Conservation (phyloP, 148 eudicot species). For the Nepenthes gracilis region DNA sequence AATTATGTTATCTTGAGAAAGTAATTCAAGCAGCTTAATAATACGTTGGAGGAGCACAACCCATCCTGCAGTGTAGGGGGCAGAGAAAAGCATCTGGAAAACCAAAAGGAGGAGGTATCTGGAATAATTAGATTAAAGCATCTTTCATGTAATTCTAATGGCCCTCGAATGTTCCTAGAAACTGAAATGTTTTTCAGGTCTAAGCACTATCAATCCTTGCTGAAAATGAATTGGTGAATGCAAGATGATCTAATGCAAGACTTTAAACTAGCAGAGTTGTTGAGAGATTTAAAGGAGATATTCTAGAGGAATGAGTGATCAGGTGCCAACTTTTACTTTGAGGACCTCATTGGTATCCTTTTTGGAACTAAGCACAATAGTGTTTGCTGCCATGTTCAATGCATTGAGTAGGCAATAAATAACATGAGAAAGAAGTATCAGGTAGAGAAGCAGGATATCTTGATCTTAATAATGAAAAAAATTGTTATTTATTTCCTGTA, state of each 20-base stretch:
- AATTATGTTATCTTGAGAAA: conserved; percentile 36
- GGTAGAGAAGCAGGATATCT: conserved; percentile 60
- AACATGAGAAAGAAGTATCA: conserved; percentile 84
- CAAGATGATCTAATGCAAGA: conserved; percentile 81
- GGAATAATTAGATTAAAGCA: conserved; percentile 3
- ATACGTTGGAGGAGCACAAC: conserved; percentile 52
- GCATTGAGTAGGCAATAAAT: conserved; percentile 69
- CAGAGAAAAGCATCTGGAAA: conserved; percentile 48
- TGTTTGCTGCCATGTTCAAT: conserved; percentile 8
- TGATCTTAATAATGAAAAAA: conserved; percentile 86
- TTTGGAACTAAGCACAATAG: neutral
- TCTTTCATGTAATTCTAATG: neutral
- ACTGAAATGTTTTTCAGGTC: conserved; percentile 30
- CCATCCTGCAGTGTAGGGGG: conserved; percentile 33
- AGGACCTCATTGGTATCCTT: neutral
- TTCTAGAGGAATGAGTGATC: conserved; percentile 78
- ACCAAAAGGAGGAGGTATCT: no score
- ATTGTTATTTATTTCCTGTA: conserved; percentile 12
- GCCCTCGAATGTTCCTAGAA: conserved; percentile 1
- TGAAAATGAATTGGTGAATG: conserved; percentile 64
- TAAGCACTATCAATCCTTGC: conserved; percentile 37
- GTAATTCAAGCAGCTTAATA: conserved; percentile 32
- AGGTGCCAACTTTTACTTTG: neutral
- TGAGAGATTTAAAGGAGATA: conserved; percentile 86
- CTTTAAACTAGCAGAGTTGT: conserved; percentile 69